Conservation (phyloP, 805 yeast species). For the Hanseniaspora lachancei region DNA sequence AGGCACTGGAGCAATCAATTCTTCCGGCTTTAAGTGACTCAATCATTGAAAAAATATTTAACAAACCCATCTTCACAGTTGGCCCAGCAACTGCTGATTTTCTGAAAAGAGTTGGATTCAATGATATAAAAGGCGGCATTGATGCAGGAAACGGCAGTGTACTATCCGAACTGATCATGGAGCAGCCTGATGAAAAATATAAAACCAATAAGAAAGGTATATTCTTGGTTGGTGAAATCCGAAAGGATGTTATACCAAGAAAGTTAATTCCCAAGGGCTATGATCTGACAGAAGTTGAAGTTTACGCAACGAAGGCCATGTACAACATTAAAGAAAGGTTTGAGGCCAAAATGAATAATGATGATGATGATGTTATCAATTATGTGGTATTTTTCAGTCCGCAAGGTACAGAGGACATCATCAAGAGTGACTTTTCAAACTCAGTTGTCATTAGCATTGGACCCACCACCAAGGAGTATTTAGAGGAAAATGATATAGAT, state of each 20-base stretch:
- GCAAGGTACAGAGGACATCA: conserved; percentile 62
- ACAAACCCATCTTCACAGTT: conserved; percentile 63
- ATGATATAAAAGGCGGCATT: conserved; percentile 54
- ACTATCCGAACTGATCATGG: conserved; percentile 49
- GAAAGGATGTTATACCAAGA: conserved; percentile 69
- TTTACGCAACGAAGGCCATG: conserved; percentile 53
- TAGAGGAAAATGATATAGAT: conserved; percentile 37
- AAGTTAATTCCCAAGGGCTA: conserved; percentile 32
- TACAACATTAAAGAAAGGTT: conserved; percentile 35
- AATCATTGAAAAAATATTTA: conserved; percentile 25
- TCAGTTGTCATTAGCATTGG: conserved; percentile 68
- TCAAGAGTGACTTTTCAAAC: conserved; percentile 20
- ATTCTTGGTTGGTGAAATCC: conserved; percentile 74
- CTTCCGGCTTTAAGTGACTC: conserved; percentile 18
- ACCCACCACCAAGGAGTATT: conserved; percentile 69
- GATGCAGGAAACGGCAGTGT: conserved; percentile 70
- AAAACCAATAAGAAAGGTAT: conserved; percentile 31
- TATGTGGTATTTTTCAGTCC: conserved; percentile 72
- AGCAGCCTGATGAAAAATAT: conserved; percentile 21
- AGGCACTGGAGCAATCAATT: conserved; percentile 45
- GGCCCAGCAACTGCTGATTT: conserved; percentile 77
- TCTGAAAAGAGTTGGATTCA: conserved; percentile 49
- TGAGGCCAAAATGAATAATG: conserved; percentile 8
- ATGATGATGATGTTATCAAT: conserved; percentile 38
- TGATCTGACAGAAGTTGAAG: conserved; percentile 38